Base-by-base conservation (phyloP, 1,284 basidiomycete genomes). In the Marasmius tenuissimus region DNA sequence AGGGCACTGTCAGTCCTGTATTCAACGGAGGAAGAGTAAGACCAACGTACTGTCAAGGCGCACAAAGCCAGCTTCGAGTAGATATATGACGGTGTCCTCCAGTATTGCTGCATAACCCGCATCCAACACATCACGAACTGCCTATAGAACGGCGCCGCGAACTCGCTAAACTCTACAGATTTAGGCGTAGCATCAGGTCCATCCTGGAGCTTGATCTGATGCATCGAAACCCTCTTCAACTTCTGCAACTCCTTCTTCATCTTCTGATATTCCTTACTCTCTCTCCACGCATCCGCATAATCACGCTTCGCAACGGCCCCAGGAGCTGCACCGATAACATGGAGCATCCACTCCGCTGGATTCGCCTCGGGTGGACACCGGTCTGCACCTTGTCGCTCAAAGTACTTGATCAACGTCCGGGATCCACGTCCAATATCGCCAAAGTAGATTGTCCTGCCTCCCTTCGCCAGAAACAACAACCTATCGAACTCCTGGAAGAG, bases 81-180 rank as follows among this genome's bases (percentile, higher is more conserved):
- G 63, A 92, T 77, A 69, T 91, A 93, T 1, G 82, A 81, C 10
- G 90, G 85, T 48, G 82, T 85, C n/a, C 78, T 67, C 74, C 76
- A 78, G 42, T 74, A 72, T 37, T 73, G 70, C 40, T 64, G 55
- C 37, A 68, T 62, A 33, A 74, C 73, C 12, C 78, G 72, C 47
- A 60, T 61, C 37, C 72, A 64, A 34, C 75, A 65, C 56, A 76
- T 73, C 54, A 66, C 65, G 34, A 81, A 70, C 69, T 87, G 84
- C 34, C 75, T 68, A 40, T 66, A 58, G 67, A 80, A 75, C 0
- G 76, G 66, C 4, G 72, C 69, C 4, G 78, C 75, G 63, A 83
- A 87, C 63, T 79, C 77, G 14, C 76, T 71, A 58, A 75, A 59
- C 27, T 55, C 52, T 6, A 14, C 42, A 4, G 37, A 53, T 39